A percentile compares a stretch with the other conserved stretches of the same genome.
phyloP scores from a whole-genome alignment of 108 stramenopile species.

The Nitzschia palea region DNA sequence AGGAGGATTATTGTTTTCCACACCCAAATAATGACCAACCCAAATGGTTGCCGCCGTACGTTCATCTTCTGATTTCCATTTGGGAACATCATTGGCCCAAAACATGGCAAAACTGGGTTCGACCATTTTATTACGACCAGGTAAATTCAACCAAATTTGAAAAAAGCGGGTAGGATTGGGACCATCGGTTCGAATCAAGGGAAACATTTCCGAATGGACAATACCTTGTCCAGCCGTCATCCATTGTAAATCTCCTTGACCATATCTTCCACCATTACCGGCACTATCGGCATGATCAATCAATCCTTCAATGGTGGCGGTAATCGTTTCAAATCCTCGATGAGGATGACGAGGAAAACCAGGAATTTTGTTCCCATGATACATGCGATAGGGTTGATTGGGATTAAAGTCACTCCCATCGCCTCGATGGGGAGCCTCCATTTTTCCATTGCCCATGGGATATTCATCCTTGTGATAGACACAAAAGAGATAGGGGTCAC shows the following conservation, averaged over 20 bases:
- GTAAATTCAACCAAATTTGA: constrained; percentile 90
- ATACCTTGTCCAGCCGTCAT: constrained; percentile 89
- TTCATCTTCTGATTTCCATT: constrained; percentile 38
- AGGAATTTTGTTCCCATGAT: constrained; percentile 63
- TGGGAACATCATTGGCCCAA: constrained; percentile 65
- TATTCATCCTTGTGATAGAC: constrained; percentile 85
- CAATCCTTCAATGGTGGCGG: constrained; percentile 47
- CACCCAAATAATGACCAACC: constrained; percentile 57
- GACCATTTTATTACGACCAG: constrained; percentile 68
- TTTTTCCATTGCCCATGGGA: constrained; percentile 51
- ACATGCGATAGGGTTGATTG: constrained; percentile 56
- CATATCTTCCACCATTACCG: constrained; percentile 73
- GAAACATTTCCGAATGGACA: constrained; percentile 82
- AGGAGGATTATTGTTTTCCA: constrained; percentile 33
- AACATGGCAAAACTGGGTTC: constrained; percentile 79
- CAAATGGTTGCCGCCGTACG: constrained; percentile 48
- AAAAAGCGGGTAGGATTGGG: constrained; percentile 50
- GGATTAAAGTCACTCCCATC: constrained; percentile 68
- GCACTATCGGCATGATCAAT: constrained; percentile 79
- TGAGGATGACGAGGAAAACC: constrained; percentile 77
- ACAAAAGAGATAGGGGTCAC: constrained; percentile 78
- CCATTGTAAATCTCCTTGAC: constrained; percentile 85
- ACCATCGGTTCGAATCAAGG: constrained; percentile 38
- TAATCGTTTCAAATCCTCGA: constrained; percentile 90
- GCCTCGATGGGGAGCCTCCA: constrained; percentile 47